phyloP scores from a whole-genome alignment of 805 yeast species.

The Saturnispora diversa region DNA sequence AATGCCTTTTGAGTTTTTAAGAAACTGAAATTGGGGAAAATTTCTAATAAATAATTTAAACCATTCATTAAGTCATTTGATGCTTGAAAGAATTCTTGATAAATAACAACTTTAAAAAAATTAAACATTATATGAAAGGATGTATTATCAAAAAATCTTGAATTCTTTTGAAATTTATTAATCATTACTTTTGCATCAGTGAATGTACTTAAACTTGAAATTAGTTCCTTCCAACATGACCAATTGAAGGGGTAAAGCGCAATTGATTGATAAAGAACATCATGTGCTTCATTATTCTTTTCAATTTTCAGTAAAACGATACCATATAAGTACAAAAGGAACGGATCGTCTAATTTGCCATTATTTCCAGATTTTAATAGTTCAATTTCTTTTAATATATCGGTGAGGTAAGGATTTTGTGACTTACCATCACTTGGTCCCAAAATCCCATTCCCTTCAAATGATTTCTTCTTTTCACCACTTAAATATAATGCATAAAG shows the following conservation, averaged over 20 bases:
- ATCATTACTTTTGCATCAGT: constrained; percentile 47
- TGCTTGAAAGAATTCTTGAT: constrained; percentile 75
- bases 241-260: constrained; percentile 75
- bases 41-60: constrained; percentile 38
- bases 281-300: constrained; percentile 52
- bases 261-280: constrained; percentile 52
- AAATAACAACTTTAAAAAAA: constrained; percentile 57
- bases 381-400: constrained; percentile 38
- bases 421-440: constrained; percentile 29
- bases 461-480: constrained; percentile 70
- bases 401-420: constrained; percentile 25
- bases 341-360: constrained; percentile 40
- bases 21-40: constrained; percentile 69
- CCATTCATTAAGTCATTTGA: constrained; percentile 43
- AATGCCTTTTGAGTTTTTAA: constrained; percentile 77
- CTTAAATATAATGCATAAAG: constrained; percentile 64
- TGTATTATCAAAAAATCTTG: constrained; percentile 26
- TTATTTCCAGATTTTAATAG: no score
- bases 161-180: constrained; percentile 32
- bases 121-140: constrained; percentile 27
- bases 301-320: constrained; percentile 55
- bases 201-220: constrained; percentile 49
- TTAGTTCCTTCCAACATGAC: constrained; percentile 86
- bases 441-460: constrained; percentile 62
- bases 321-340: constrained; percentile 68